These are phyloP conservation scores for Lolium perenne DNA, from an alignment of 176 grass and related monocot genomes.

Conservation along the genomic window DNA sequence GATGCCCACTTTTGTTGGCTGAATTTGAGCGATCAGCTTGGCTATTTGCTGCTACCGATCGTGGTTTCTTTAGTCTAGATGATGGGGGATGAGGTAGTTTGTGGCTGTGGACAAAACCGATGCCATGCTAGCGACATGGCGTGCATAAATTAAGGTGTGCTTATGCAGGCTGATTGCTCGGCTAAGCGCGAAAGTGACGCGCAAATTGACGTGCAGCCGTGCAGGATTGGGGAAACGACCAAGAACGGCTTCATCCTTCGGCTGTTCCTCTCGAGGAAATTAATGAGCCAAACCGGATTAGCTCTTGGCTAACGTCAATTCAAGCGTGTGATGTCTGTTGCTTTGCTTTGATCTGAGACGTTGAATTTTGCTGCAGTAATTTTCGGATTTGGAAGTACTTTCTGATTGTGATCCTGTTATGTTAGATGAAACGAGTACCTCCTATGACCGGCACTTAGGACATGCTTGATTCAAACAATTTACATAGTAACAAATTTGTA, in stretches of 20 bases:
- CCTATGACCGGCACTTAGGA: too few relatives aligned
- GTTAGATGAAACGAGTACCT: too few relatives aligned
- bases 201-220: neutral
- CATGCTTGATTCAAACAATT: too few relatives aligned
- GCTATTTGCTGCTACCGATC: neutral
- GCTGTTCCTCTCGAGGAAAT: too few relatives aligned
- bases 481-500: too few relatives aligned
- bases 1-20: neutral
- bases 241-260: neutral
- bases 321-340: too few relatives aligned
- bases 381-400: too few relatives aligned
- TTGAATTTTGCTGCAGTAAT: too few relatives aligned
- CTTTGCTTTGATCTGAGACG: too few relatives aligned
- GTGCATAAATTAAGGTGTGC: neutral
- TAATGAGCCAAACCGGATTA: too few relatives aligned
- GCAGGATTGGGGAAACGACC: neutral
- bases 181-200: neutral
- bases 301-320: too few relatives aligned
- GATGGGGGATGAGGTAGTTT: conserved; percentile 7
- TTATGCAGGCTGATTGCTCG: neutral
- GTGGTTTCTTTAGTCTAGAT: neutral
- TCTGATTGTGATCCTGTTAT: too few relatives aligned
- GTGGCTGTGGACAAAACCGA: conserved; percentile 4
- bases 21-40: neutral
- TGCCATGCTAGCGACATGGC: neutral